Evolutionary conservation across 139 green algal species (phyloP).

Genomic region (Chlamydomonas applanata): DNA sequence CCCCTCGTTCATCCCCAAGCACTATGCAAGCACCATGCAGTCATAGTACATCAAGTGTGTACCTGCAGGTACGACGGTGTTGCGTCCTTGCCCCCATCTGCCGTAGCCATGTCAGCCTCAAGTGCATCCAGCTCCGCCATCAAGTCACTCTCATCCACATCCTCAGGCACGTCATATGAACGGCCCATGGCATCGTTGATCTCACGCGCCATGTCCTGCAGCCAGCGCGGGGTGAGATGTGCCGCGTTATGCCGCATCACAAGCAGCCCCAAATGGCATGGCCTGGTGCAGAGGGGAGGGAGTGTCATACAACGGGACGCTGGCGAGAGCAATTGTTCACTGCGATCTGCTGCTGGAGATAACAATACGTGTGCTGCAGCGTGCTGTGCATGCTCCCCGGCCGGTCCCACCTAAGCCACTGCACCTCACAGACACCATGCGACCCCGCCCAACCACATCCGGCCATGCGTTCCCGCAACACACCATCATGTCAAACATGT

Average conservation of each 20-base stretch:
- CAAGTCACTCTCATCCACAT: constrained; percentile 96
- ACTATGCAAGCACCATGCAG: neutral
- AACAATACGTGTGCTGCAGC: too few species aligned
- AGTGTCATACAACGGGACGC: too few species aligned
- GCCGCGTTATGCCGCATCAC: too few species aligned
- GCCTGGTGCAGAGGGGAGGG: too few species aligned
- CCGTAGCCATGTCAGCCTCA: constrained; percentile 69
- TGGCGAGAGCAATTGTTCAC: too few species aligned
- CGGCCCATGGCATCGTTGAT: constrained; percentile 88
- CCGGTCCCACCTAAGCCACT: neutral
- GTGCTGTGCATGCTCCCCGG: neutral
- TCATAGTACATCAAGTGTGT: neutral
- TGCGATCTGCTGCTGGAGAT: too few species aligned
- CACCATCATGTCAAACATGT: constrained; percentile 92
- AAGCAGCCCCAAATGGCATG: too few species aligned
- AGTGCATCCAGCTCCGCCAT: constrained; percentile 96
- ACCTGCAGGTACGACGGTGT: constrained; percentile 78
- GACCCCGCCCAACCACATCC: neutral
- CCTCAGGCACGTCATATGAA: constrained; percentile 87
- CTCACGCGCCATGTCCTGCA: constrained; percentile 84
- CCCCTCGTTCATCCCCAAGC: neutral
- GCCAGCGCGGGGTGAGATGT: too few species aligned
- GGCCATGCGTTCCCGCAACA: neutral
- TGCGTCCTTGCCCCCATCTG: constrained; percentile 36
- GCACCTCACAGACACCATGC: too few species aligned